Conservation (phyloP, 192 early-diverging fungal genomes). For the Spinellus fusiger region DNA sequence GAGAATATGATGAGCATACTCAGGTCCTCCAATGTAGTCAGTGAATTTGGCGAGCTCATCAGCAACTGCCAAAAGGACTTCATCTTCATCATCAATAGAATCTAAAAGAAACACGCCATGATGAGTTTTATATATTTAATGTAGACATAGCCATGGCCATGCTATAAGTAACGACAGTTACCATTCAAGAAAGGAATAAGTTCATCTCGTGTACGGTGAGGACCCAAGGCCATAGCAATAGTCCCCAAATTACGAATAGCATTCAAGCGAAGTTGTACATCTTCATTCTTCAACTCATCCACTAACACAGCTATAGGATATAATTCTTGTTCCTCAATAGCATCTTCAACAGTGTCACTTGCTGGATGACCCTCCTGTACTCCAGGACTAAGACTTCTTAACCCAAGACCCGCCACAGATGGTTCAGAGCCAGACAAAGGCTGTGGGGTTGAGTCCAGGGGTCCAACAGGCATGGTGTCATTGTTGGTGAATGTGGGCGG, state of each 20-base stretch:
- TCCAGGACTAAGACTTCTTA: neutral
- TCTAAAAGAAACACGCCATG: constrained; percentile 47
- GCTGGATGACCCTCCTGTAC: neutral
- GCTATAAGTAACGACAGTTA: constrained; percentile 33
- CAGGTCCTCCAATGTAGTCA: constrained; percentile 90
- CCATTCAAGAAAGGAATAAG: constrained; percentile 97
- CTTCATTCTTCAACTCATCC: constrained; percentile 92
- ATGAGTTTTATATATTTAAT: neutral
- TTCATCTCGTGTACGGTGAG: constrained; percentile 91
- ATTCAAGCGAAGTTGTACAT: constrained; percentile 77
- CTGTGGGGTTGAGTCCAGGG: neutral
- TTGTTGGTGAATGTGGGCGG: neutral
- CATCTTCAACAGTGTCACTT: neutral
- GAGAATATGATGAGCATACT: constrained; percentile 79
- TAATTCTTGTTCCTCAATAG: constrained; percentile 35
- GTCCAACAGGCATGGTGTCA: neutral
- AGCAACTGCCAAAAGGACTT: constrained; percentile 88
- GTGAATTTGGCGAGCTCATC: constrained; percentile 92
- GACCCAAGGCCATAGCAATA: constrained; percentile 92
- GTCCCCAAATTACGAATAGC: constrained; percentile 78
- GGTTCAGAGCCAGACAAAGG: neutral
- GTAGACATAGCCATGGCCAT: no score
- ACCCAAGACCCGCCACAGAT: neutral
- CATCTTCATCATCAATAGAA: constrained; percentile 99
- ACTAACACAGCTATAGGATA: constrained; percentile 90